phyloP scores from a whole-genome alignment of 768 basidiomycete species.

The Xerocomus brunneocitrinus region DNA sequence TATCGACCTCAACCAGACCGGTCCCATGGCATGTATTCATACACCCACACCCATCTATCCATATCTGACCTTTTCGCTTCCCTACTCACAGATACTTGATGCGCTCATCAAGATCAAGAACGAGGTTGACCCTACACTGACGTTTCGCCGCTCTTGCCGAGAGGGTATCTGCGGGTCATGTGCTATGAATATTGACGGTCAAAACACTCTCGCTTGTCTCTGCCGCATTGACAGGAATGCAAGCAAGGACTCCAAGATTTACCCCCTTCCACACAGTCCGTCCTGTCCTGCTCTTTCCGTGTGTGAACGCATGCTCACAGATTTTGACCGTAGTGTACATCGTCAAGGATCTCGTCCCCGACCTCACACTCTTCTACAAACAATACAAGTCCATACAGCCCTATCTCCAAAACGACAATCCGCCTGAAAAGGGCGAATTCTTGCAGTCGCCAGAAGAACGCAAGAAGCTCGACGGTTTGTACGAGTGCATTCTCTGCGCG shows the following conservation, averaged over 20 bases:
- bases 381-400: slow-evolving; percentile 99
- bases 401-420: slow-evolving; percentile 90
- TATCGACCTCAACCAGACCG: slow-evolving; percentile 90
- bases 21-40: slow-evolving; percentile 71
- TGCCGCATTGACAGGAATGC: slow-evolving; percentile 85
- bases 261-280: slow-evolving; percentile 96
- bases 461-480: slow-evolving; percentile 93
- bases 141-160: slow-evolving; percentile 89
- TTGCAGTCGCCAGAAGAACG: slow-evolving; percentile 89
- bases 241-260: slow-evolving; percentile 80
- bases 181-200: slow-evolving; percentile 98
- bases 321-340: slow-evolving; percentile 73
- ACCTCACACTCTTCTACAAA: slow-evolving; percentile 91
- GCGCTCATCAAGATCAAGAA: slow-evolving; percentile 99
- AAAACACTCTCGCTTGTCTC: slow-evolving; percentile 96
- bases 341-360: slow-evolving; percentile 96
- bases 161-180: slow-evolving; percentile 98
- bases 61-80: neutral
- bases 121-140: slow-evolving; percentile 93
- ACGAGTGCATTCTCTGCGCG: slow-evolving; percentile 95
- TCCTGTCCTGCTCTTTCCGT: slow-evolving; percentile 9
- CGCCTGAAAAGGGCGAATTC: slow-evolving; percentile 79
- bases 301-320: neutral
- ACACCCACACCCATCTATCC: neutral
- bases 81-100: slow-evolving; percentile 59